These are phyloP conservation scores for Fusarium camptoceras DNA, from an alignment of 2,329 filamentous ascomycete genomes.

Conservation along the genomic window DNA sequence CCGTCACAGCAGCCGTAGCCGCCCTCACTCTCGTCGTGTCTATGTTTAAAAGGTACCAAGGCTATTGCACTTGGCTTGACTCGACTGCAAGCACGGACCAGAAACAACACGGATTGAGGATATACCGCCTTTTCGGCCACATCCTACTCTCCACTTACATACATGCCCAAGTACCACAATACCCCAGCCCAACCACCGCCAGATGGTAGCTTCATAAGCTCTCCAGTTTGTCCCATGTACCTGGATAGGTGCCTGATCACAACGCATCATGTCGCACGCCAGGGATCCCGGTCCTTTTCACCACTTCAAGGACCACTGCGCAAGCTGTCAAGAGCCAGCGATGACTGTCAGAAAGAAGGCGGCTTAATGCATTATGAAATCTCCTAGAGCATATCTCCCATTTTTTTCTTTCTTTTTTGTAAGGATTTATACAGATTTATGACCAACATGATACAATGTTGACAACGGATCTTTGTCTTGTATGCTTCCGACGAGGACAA, in stretches of 20 bases:
- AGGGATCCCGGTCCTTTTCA: background rate
- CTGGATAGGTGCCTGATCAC: conserved; percentile 8
- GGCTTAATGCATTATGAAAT: conserved; percentile 34
- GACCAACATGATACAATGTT: conserved; percentile 33
- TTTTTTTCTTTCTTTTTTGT: too few species aligned
- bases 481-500: conserved; percentile 4
- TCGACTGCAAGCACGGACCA: background rate
- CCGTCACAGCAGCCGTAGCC: conserved; percentile 57
- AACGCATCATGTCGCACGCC: conserved; percentile 9
- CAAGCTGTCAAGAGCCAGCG: conserved; percentile 4
- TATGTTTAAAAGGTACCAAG: conserved; percentile 56
- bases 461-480: conserved; percentile 23
- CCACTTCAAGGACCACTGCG: conserved; percentile 1
- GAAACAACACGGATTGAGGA: conserved; percentile 2
- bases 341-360: conserved; percentile 23
- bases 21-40: conserved; percentile 62
- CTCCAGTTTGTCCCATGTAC: conserved; percentile 13
- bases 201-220: conserved; percentile 18
- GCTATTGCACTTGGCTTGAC: background rate
- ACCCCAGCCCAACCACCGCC: conserved; percentile 27
- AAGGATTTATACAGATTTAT: conserved; percentile 19
- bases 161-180: conserved; percentile 29
- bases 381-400: conserved; percentile 19
- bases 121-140: conserved; percentile 1
- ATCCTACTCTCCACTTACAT: conserved; percentile 14